Evolutionary conservation across 257 asterid genomes (phyloP), one percentile per base, ranked within the genome.

Genomic region (Forsythia suspensa): DNA sequence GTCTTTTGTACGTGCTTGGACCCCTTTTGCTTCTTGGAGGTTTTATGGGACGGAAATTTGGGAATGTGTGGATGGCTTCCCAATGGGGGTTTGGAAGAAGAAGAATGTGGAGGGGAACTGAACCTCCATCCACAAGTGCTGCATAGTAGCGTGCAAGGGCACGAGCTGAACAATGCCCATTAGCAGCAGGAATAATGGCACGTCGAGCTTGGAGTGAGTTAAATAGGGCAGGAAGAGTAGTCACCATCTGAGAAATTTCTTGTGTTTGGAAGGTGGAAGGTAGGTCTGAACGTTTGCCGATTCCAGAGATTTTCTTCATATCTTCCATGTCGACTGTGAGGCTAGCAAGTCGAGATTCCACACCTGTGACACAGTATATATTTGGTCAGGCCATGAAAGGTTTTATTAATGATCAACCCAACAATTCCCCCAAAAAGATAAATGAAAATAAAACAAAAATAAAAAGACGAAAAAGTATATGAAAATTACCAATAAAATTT

Each of bases 131-230:
- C 37, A 90, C 97, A 0, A 95, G 94, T 46, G 99, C 90, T 43
- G 99, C 97, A n/a, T 93, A 95, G 84, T 91, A 95, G 83, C 97
- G 97, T 15, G 98, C 94, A 2, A 95, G 94, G 61, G 99, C 99
- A 76, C 99, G 97, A 39, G 99, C 99, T 13, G 99, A 93, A 93
- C 99, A 95, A 44, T 95, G 99, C n/a, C 84, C 87, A 70, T 95
- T 95, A 71, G 96, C 99, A 72, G 98, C 87, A 52, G 99, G 99
- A 79, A 93, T 85, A 76, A 93, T 92, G 81, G 98, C 80, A 77
- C 99, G 99, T 12, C 99, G 98, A 36, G 91, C 85, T 15, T 85
- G 71, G 21, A 95, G 98, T 36, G 98, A 80, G 84, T 95, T 95
- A 34, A 93, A 95, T 74, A 90, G 11, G 77, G 92, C 85, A 4